A percentile compares a stretch with the other conserved stretches of the same genome.
Evolutionary conservation across 2,329 filamentous ascomycete species (phyloP).

Genomic region (Endoconidiophora laricicola): DNA sequence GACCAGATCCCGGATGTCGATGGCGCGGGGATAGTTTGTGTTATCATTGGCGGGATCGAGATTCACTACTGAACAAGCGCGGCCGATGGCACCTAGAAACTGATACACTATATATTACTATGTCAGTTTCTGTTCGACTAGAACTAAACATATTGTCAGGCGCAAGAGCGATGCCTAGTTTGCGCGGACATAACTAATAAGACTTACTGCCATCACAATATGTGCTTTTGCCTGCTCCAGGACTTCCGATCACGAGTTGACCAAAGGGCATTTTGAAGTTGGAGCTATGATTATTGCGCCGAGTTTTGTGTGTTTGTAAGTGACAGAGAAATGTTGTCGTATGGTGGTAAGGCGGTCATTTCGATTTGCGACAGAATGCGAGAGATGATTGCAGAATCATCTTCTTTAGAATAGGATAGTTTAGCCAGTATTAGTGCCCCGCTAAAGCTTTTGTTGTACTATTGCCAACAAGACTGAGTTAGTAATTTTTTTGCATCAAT

Average conservation of each 20-base stretch:
- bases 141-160: background rate
- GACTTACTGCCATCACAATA: constrained; percentile 82
- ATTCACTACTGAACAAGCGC: constrained; percentile 89
- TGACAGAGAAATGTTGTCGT: too few relatives aligned
- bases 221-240: constrained; percentile 89
- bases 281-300: background rate
- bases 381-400: too few relatives aligned
- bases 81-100: constrained; percentile 88
- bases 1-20: constrained; percentile 79
- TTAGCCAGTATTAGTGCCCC: too few relatives aligned
- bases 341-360: too few relatives aligned
- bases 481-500: too few relatives aligned
- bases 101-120: constrained; percentile 55
- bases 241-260: constrained; percentile 83
- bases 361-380: too few relatives aligned
- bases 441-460: too few relatives aligned
- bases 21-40: constrained; percentile 71
- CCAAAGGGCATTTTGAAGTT: constrained; percentile 37
- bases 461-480: too few relatives aligned
- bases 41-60: constrained; percentile 94
- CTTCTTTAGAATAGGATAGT: too few relatives aligned
- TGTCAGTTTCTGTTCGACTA: background rate
- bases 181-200: background rate
- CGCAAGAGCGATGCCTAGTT: background rate
- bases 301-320: background rate